Base-by-base conservation (phyloP, 352 stramenopile genomes). In the Globisporangium radiosum region DNA sequence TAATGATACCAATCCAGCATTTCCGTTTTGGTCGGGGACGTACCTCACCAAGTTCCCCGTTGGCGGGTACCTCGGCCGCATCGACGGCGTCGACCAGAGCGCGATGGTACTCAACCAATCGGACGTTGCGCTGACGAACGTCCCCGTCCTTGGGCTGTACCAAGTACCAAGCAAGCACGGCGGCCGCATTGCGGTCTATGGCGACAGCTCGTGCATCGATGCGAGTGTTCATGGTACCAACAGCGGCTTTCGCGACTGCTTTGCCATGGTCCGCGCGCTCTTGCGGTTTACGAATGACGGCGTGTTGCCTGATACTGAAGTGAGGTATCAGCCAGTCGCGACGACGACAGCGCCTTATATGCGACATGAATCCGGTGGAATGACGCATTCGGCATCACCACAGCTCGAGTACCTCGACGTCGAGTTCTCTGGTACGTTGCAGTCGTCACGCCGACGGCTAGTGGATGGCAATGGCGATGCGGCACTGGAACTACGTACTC, bases 111-210 rank as follows among this genome's bases (percentile, higher is more conserved):
- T 91, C 43, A 87, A 89, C 60, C 64, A 71, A 43, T 80, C 68
- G 3, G 72, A 75, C 33, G 62, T 56, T n/a, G 54, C 47, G 14
- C 48, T 73, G 40, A 49, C 37, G 9, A 65, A 75, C 33, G 71
- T 90, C 19, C 76, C 81, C 0, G 73, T 91, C 7, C 53, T 89
- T n/a, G 81, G 79, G 6, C 54, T 91, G 45, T 89, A 90, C 52
- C 62, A 89, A 36, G 69, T 91, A 14, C 79, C 81, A 2, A 80
- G 78, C 14, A 54, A 57, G 10, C 70, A 79, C 56, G 80, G 80
- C 4, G 83, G 83, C 43, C 80, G 83, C 10, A 89, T 92, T 15
- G 81, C 80, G 9, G 80, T 90, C 19, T 90, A 85, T 55, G 83
- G 83, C 9, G 83, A 92, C 60, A 85, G 70, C 13, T 85, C 80